Base-by-base conservation (phyloP, 768 basidiomycete species). In the Lentinula aciculospora region DNA sequence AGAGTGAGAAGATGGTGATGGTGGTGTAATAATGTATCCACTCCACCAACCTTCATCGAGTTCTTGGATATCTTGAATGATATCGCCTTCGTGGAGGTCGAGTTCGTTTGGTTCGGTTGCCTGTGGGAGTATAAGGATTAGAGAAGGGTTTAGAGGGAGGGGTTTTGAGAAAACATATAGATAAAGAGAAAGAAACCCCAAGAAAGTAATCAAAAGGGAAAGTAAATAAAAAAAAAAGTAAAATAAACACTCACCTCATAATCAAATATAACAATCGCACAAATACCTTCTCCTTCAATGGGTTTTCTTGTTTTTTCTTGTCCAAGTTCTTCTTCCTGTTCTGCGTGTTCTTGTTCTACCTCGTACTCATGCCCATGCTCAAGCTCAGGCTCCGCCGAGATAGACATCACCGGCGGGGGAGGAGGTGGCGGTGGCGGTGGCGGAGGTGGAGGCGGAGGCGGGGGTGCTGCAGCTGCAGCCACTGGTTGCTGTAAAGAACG, bases 31-130 rank as follows among this genome's bases (percentile, higher is more conserved):
- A 23, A 42, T 21, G 21, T 21, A 42, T 19, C 92, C 95, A 58
- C 76, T 81, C 95, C 94, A 97, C 95, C 95, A 98, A 5, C 91
- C 90, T 63, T 92, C 89, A 62, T 88, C 92, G 15, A 92, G 71
- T 70, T 91, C 85, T 70, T 94, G 90, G 47, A 96, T 84, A 61
- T 89, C 82, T 57, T 88, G 83, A 49, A 97, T 83, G 34, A 85
- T 70, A 66, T 95, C 92, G 45, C 92, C 92, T 68, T 96, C 94
- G 1, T 74, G 62, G 23, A 97, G 78, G 57, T 69, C 69, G 75
- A 98, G 84, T 67, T 98, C 95, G 65, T 94, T 94, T 60, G 93
- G 89, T 71, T 93, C 92, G 10, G 84, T 76, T 15, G 89, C 89
- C 84, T 88, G 56, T 23, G 6, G 19, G 46, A 15, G 32, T 34